Base-by-base conservation (phyloP, 2,329 filamentous ascomycete species). In the Cladobotryum mycophilum region DNA sequence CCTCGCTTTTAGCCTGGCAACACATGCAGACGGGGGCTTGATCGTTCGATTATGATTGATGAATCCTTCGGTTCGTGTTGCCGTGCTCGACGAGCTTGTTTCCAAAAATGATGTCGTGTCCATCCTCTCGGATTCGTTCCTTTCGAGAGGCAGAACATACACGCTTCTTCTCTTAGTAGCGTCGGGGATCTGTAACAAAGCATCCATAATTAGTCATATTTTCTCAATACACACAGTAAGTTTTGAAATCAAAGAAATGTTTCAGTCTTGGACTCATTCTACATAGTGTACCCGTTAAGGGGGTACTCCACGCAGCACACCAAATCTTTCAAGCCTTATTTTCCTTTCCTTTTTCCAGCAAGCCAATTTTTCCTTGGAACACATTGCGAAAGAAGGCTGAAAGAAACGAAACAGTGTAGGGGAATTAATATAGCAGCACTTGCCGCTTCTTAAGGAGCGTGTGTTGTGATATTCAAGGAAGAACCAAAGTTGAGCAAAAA, bases 141-240 rank as follows among this genome's bases (percentile, higher is more conserved):
- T 48, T 52, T 46, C 41, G 40, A 22, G 6, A 22, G 40, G 40
- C 17, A 42, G 15, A 41, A 52, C 41, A 41, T 35, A 42, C 36
- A 45, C 36, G n/a, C 17, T 17, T 45, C 22, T 13, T 44, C 14
- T 42, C 40, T 46, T 44, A 53, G 54, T 61, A 58, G 62, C 66
- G 72, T 57, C 67, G 69, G 56, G 62, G 68, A 60, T 74, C 72
- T 75, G 65, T 68, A 66, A 69, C 64, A 67, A 60, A 60, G 53
- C 53, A 60, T 63, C 57, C 61, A 56, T 60, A 62, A 70, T 75
- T 71, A 75, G 72, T 67, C 61, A 52, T 25, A n/a, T 13, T 38
- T 48, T 22, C 41, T 45, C 6, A 46, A 37, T 45, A 46, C 38
- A 38, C 37, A 14, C 40, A 37, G n/a, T 48, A 55, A 48, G 30